A percentile compares a stretch with the other conserved stretches of the same genome.
Evolutionary conservation across 2,329 filamentous ascomycete species (phyloP).

Genomic region (Calonectria pseudoreteaudii): DNA sequence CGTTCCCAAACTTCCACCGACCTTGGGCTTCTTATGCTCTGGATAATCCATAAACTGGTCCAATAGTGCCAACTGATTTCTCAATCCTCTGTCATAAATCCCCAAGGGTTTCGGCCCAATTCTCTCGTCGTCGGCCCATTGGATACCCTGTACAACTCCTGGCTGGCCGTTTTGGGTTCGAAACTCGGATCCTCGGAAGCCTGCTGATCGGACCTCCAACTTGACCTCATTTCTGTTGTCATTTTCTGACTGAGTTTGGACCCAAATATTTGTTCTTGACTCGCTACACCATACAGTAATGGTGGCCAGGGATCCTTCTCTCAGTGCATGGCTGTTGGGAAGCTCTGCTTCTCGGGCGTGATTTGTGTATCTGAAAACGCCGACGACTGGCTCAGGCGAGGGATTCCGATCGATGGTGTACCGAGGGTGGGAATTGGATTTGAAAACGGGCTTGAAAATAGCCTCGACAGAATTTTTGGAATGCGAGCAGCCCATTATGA

Average conservation of each 20-base stretch:
- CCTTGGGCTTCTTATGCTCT: neutral
- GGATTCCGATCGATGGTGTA: neutral
- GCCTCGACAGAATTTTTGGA: neutral
- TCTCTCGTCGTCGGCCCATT: neutral
- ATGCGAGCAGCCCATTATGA: neutral
- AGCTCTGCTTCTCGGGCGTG: neutral
- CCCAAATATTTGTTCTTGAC: neutral
- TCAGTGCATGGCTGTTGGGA: neutral
- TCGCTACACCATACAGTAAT: neutral
- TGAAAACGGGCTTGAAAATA: neutral
- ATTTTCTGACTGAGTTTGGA: neutral
- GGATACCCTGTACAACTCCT: neutral
- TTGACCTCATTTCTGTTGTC: neutral
- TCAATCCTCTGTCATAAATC: neutral
- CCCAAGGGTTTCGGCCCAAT: neutral
- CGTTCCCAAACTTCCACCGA: no score
- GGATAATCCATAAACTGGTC: neutral
- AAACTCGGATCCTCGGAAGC: neutral
- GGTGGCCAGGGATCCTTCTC: neutral
- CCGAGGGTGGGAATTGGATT: neutral
- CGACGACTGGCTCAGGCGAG: neutral
- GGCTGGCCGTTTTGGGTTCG: neutral
- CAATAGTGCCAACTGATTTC: neutral
- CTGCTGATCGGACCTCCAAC: neutral
- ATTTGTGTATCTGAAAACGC: neutral